A percentile compares a stretch with the other conserved stretches of the same genome.
Conservation (phyloP, 75 land plant genomes). For the Picea glauca region DNA sequence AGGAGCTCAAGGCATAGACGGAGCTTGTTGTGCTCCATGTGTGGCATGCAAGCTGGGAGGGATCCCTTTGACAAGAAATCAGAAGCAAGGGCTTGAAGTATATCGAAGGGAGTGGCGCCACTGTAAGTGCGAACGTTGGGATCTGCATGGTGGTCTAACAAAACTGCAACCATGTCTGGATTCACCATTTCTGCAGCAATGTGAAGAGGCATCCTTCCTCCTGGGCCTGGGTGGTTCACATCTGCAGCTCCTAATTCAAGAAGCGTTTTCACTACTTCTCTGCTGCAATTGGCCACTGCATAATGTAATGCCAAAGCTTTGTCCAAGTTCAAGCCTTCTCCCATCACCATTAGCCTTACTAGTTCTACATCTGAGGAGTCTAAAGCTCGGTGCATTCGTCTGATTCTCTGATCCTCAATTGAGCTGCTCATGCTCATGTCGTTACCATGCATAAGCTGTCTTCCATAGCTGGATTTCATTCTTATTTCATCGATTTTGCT, state of each 20-base stretch:
- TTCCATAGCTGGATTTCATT: conserved; percentile 48
- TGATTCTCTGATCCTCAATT: conserved; percentile 66
- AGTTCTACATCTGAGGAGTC: conserved; percentile 98
- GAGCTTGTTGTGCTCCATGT: conserved; percentile 85
- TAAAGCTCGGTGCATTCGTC: conserved; percentile 87
- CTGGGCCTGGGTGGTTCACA: conserved; percentile 76
- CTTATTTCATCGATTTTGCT: conserved; percentile 83
- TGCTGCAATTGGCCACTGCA: conserved; percentile 80
- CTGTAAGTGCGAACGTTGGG: conserved; percentile 67
- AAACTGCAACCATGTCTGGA: conserved; percentile 92
- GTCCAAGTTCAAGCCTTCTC: conserved; percentile 91
- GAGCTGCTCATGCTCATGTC: conserved; percentile 18
- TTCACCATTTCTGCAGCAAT: conserved; percentile 79
- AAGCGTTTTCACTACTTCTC: conserved; percentile 90
- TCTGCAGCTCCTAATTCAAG: conserved; percentile 94
- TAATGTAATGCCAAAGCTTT: conserved; percentile 87
- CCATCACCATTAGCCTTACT: conserved; percentile 98
- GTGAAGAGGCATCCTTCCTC: conserved; percentile 82
- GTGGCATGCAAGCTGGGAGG: conserved; percentile 41
- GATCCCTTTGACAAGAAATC: conserved; percentile 66
- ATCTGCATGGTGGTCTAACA: conserved; percentile 94
- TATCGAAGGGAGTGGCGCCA: conserved; percentile 79
- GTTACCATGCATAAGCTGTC: neutral
- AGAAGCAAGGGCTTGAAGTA: conserved; percentile 66
- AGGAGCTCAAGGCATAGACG: conserved; percentile 87